phyloP scores from a whole-genome alignment of 2,329 filamentous ascomycete genomes.

The Endoconidiophora laricicola region DNA sequence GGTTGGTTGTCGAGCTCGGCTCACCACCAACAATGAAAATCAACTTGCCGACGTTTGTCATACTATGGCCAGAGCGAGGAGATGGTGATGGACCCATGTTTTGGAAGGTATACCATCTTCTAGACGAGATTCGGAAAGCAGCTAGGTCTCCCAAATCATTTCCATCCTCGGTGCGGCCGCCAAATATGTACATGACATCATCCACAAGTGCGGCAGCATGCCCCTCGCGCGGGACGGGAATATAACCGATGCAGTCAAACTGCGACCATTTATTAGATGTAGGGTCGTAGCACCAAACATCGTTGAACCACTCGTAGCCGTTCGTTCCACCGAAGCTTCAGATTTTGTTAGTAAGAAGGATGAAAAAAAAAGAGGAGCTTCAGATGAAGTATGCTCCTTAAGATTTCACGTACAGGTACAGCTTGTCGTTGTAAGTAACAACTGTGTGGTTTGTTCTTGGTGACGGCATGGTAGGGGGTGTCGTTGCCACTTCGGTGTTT shows the following conservation, averaged over 20 bases:
- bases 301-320: conserved; percentile 93
- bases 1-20: conserved; percentile 69
- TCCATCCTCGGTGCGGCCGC: conserved; percentile 85
- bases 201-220: conserved; percentile 87
- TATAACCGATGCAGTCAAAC: conserved; percentile 93
- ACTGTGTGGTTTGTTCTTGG: conserved; percentile 90
- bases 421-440: conserved; percentile 78
- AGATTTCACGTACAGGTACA: conserved; percentile 58
- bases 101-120: conserved; percentile 97
- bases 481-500: conserved; percentile 16
- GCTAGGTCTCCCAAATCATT: conserved; percentile 84
- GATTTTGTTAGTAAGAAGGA: background rate
- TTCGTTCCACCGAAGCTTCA: conserved; percentile 90
- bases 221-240: conserved; percentile 81
- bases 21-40: conserved; percentile 88
- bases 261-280: conserved; percentile 68
- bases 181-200: conserved; percentile 99
- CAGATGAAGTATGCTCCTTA: background rate
- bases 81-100: conserved; percentile 98
- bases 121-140: conserved; percentile 56
- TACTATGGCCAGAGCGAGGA: conserved; percentile 85
- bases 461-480: conserved; percentile 49
- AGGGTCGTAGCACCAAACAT: conserved; percentile 93
- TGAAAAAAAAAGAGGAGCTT: too few species aligned
- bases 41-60: conserved; percentile 88